Evolutionary conservation across 805 yeast genomes (phyloP).

Genomic region (Tetrapisispora namnaoensis): DNA sequence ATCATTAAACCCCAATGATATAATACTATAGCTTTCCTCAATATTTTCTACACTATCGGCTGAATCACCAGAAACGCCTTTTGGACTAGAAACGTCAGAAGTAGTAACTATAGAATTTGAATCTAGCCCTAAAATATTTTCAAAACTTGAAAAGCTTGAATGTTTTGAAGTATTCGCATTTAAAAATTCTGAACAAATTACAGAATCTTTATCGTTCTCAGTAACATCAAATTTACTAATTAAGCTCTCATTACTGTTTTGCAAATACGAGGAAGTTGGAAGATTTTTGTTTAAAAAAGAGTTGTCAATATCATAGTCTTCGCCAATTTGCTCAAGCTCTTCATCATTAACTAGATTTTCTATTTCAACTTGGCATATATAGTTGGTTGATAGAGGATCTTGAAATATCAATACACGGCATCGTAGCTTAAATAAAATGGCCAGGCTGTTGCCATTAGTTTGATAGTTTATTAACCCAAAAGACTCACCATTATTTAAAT

Average conservation of each 20-base stretch:
- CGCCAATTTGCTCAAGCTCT: not conserved
- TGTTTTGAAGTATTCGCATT: not conserved
- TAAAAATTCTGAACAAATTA: too few relatives aligned
- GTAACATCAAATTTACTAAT: too few relatives aligned
- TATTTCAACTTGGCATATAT: not conserved
- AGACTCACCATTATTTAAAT: slow-evolving; percentile 20
- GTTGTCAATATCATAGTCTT: not conserved
- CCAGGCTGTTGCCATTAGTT: not conserved
- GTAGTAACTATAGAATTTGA: not conserved
- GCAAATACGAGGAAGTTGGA: not conserved
- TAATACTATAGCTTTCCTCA: too few relatives aligned
- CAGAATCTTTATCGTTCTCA: not conserved
- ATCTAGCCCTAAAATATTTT: not conserved
- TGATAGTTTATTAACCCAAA: slow-evolving; percentile 15
- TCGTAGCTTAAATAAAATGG: not conserved
- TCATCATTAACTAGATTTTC: not conserved
- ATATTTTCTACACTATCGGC: too few relatives aligned
- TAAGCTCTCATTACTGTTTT: not conserved
- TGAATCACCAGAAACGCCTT: too few relatives aligned
- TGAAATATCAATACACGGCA: not conserved
- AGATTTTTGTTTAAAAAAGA: not conserved
- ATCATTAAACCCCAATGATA: too few relatives aligned
- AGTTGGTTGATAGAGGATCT: not conserved
- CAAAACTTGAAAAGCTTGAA: not conserved
- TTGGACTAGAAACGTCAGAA: not conserved